Conservation (phyloP, 306 rosid species). For the Quercus wislizeni region DNA sequence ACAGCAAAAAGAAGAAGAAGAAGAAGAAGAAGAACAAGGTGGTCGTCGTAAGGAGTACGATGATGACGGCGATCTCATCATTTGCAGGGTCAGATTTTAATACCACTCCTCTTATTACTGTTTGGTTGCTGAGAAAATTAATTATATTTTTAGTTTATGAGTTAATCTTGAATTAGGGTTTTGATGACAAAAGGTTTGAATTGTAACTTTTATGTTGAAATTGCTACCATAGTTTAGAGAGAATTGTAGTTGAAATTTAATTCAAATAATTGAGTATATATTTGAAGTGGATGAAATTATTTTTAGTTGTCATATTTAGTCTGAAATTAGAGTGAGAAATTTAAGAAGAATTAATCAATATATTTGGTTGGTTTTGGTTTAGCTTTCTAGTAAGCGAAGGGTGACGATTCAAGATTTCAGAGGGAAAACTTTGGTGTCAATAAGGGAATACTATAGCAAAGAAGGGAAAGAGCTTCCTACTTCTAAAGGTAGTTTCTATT, state of each 20-base stretch:
- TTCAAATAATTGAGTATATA: no score
- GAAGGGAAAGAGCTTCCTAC: constrained; percentile 63
- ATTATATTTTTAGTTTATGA: not conserved
- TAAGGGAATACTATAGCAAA: constrained; percentile 56
- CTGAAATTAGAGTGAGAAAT: no score
- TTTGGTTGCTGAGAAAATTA: constrained; percentile 9
- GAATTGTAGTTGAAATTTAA: no score
- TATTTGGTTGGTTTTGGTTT: constrained; percentile 11
- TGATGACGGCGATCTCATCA: constrained; percentile 70
- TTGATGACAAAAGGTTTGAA: no score
- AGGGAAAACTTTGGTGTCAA: constrained; percentile 56
- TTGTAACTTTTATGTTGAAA: no score
- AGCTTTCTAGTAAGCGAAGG: constrained; percentile 65
- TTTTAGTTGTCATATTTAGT: no score
- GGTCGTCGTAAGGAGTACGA: constrained; percentile 45
- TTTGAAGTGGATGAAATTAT: no score
- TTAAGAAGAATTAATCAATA: no score
- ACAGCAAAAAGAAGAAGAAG: constrained; percentile 33
- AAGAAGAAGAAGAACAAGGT: not conserved
- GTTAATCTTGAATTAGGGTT: no score
- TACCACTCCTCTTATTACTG: not conserved
- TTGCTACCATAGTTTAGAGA: no score
- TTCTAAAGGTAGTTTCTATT: constrained; percentile 46
- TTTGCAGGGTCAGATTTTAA: constrained; percentile 59
- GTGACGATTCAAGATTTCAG: constrained; percentile 53